Percentiles rank a stretch among this genome's conserved stretches.
Evolutionary conservation across 768 basidiomycete species (phyloP).

Genomic region (Leccinum sublutescens): DNA sequence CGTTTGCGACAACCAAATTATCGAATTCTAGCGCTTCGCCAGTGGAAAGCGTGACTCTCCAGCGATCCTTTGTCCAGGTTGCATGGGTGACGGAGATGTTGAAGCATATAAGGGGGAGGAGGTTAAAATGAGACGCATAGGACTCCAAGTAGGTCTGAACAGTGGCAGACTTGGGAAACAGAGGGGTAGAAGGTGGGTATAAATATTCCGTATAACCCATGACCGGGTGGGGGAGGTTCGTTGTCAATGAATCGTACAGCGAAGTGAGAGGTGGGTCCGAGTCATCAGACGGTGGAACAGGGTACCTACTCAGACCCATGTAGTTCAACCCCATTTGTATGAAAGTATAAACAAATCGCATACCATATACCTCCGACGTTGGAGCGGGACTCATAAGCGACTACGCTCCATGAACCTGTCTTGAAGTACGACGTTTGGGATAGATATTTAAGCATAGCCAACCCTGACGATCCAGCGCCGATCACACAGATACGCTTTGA

Average conservation of each 20-base stretch:
- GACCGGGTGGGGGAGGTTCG: slow-evolving; percentile 75
- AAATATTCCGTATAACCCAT: slow-evolving; percentile 66
- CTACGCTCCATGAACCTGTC: slow-evolving; percentile 58
- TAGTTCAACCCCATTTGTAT: neutral
- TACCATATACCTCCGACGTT: slow-evolving; percentile 80
- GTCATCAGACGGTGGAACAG: slow-evolving; percentile 44
- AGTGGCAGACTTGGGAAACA: slow-evolving; percentile 60
- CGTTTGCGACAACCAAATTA: slow-evolving; percentile 71
- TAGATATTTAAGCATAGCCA: slow-evolving; percentile 66
- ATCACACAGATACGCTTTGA: slow-evolving; percentile 60
- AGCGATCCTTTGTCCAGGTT: slow-evolving; percentile 40
- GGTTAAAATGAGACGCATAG: slow-evolving; percentile 61
- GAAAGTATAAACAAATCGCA: slow-evolving; percentile 17
- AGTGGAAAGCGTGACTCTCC: slow-evolving; percentile 49
- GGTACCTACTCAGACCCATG: slow-evolving; percentile 42
- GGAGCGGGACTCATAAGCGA: slow-evolving; percentile 62
- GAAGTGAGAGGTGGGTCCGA: slow-evolving; percentile 58
- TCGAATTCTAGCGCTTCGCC: slow-evolving; percentile 48
- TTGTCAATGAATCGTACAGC: slow-evolving; percentile 77
- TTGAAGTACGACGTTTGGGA: slow-evolving; percentile 57
- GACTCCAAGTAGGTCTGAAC: slow-evolving; percentile 69
- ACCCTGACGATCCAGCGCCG: slow-evolving; percentile 74
- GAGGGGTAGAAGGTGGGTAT: slow-evolving; percentile 70
- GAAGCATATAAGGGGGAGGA: slow-evolving; percentile 62
- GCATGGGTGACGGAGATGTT: slow-evolving; percentile 53